Evolutionary conservation across 345 rosid genomes (phyloP), one percentile per base, ranked within the genome.

Genomic region (Salix koriyanagi): DNA sequence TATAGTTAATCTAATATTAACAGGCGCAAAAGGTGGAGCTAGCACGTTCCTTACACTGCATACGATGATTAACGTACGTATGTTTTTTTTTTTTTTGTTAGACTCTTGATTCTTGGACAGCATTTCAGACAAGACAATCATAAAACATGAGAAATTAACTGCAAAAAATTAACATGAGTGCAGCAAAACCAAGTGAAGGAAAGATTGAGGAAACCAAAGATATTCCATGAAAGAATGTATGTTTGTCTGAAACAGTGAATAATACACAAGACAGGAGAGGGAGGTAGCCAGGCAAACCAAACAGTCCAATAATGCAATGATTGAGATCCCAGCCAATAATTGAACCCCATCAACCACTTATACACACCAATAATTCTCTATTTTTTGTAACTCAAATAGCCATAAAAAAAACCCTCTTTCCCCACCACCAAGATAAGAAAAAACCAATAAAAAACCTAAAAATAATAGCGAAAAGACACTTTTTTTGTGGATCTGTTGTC

Each of bases 311-410:
- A 66, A 16, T 77, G 66, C 84, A 87, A 87, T 87, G 80, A 87
- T 87, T 87, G 87, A 84, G 84, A 83, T 69, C 73, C 76, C 44
- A 68, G 71, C 80, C 86, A 87, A 83, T 85, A 81, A 87, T 87
- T 87, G 88, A 82, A 84, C 72, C 73, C 67, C 37, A 77, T 77
- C 80, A 78, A 50, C 77, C 67, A 61, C 81, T 70, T 81, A 70
- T 37, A 21, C 52, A 70, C 39, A 32, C 70, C 85, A 82, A 80
- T 84, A 78, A 75, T 84, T 86, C 81, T 76, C 65, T 71, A 39
- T 73, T 74, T 78, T 79, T 67, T 9, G 25, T 30, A 39, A n/a
- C 41, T 69, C 76, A 68, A 56, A 16, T 32, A 34, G 34, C 61
- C 25, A 25, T 21, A 41, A n/a, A 21, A 28, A 18, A 75, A 54